Base-by-base conservation (phyloP, 805 yeast species). In the Lipomyces spencermartinsiae region DNA sequence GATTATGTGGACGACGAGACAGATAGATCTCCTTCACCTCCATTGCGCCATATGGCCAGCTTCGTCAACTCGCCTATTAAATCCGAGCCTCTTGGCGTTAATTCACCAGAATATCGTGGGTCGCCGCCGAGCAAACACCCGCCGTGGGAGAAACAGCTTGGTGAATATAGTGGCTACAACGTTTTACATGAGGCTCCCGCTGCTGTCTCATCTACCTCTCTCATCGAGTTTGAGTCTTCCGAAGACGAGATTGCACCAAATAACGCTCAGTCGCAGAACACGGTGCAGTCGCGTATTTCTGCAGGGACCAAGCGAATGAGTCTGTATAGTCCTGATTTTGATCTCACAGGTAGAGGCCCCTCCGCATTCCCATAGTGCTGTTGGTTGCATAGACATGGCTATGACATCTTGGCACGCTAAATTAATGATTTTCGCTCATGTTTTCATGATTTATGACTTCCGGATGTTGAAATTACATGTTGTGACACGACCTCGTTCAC, bases 211-310 rank as follows among this genome's bases (percentile, higher is more conserved):
- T 35, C 35, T 12, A 65, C 71, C 16, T 53, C 69, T 34, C 57
- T 68, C 29, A 68, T 68, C 9, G 71, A 68, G 53, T 51, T 68
- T 37, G 71, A 64, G 60, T 68, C 71, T 6, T 68, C 71, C 5
- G 71, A 68, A 31, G 69, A 66, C 8, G 66, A 64, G 14, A 22
- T 43, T 6, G 33, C 46, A 10, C 35, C 58, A n/a, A 8, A 16
- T n/a, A 14, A 22, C n/a, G 12, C 39, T 16, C 22, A 43, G 49
- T 43, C 49, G 19, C 49, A 2, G 49, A 9, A 43, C 22, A 37
- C 62, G 4, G 54, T 58, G 34, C 62, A 58, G 34, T 29, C 62
- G 33, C 62, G 35, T 7, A 22, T 58, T 10, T 59, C 67, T 19
- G 53, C 65, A 4, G 63, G 53, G 10, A 59, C 54, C 34, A 67